Evolutionary conservation across 352 stramenopile species (phyloP), one percentile per base, ranked within the genome.

Genomic region (Phytophthora ohioensis): DNA sequence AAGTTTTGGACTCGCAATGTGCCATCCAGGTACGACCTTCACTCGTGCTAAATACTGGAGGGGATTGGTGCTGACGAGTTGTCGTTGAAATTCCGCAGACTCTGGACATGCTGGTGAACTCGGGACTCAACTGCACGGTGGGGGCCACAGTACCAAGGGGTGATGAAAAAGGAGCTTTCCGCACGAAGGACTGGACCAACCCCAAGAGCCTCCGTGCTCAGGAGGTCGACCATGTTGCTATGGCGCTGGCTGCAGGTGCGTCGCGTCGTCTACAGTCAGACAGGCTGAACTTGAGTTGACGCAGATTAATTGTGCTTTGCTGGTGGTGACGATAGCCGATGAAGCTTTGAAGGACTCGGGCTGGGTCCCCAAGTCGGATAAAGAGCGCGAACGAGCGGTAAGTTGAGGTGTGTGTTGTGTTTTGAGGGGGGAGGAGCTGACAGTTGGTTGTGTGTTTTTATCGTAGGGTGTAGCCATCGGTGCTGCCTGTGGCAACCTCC

Each of bases 221-320:
- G 61, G 78, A 91, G 36, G 83, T 94, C 46, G 77, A 93, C 59
- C 93, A 93, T 42, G 94, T 96, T 61, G 77, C 79, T 7, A 94
- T 90, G 45, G 88, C 87, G 10, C 69, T 97, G 21, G 85, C 88
- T 49, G 88, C 88, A 30, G 84, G 84, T 92, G 47, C 12, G 53
- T 52, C 42, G 2, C 17, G 17, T 30, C 6, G 9, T 53, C 31
- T 46, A 9, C 49, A 8, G 21, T 4, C 31, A 30, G 5, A 21
- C 2, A 34, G 27, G 35, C 45, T 15, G 13, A 39, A 36, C 4
- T 21, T 35, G 32, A 47, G 38, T 51, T 35, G 32, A 36, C 45
- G 48, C n/a, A 63, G 10, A 46, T 27, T 63, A 42, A 31, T 43
- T 31, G 41, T 43, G 31, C 13, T 47, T 30, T 63, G 39, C 6